A percentile compares a stretch with the other conserved stretches of the same genome.
Evolutionary conservation across 2,329 filamentous ascomycete genomes (phyloP).

Genomic region (Trichoderma harzianum): DNA sequence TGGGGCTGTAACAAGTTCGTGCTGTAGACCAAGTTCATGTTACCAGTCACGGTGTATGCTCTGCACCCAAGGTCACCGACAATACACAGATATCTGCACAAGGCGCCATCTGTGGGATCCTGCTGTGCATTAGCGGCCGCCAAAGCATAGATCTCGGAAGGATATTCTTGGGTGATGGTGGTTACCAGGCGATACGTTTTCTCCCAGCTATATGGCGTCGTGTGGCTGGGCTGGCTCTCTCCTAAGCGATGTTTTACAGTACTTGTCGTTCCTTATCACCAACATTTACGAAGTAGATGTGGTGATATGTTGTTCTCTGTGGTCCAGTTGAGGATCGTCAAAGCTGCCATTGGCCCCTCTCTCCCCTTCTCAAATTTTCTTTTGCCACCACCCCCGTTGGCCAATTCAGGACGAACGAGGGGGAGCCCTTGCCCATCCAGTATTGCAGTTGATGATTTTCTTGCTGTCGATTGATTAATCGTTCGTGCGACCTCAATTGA

Average conservation of each 20-base stretch:
- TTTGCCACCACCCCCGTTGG: slow-evolving; percentile 27
- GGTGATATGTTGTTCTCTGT: background rate
- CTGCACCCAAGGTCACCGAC: slow-evolving; percentile 1
- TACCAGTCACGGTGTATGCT: background rate
- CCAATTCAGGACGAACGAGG: background rate
- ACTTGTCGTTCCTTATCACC: background rate
- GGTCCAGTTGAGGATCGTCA: background rate
- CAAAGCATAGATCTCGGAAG: slow-evolving; percentile 34
- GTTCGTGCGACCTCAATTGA: slow-evolving; percentile 21
- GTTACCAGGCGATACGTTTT: slow-evolving; percentile 29
- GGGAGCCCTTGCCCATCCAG: background rate
- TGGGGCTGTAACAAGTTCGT: background rate
- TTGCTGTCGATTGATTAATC: slow-evolving; percentile 15
- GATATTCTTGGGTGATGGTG: slow-evolving; percentile 26
- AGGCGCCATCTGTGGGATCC: slow-evolving; percentile 17
- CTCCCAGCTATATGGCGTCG: background rate
- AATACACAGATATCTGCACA: slow-evolving; percentile 7
- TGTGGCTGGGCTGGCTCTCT: background rate
- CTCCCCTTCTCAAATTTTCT: slow-evolving; percentile 17
- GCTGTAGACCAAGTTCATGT: background rate
- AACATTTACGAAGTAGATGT: background rate
- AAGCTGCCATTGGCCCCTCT: slow-evolving; percentile 19
- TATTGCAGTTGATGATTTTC: slow-evolving; percentile 11
- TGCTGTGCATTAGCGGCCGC: slow-evolving; percentile 34
- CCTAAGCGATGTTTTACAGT: background rate